phyloP scores from a whole-genome alignment of 2,329 filamentous ascomycete species.

The Ophiognomonia clavigignenti-juglandacearum region DNA sequence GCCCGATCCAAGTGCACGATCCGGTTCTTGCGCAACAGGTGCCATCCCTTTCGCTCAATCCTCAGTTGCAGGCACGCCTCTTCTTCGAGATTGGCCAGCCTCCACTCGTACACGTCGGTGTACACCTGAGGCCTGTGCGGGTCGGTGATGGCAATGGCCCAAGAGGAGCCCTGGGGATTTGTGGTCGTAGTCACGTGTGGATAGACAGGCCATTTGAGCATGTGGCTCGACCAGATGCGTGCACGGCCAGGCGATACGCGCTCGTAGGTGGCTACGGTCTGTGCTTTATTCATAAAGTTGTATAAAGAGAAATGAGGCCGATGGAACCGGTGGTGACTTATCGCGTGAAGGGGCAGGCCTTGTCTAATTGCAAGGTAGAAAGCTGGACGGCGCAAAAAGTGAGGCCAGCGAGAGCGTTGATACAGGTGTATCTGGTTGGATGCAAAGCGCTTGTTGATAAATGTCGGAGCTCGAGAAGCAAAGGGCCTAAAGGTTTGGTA shows the following conservation, averaged over 20 bases:
- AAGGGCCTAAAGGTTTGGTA: not conserved
- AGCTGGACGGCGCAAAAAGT: not conserved
- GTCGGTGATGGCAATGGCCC: not conserved
- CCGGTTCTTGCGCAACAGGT: not conserved
- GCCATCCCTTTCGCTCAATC: not conserved
- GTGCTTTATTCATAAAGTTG: not conserved
- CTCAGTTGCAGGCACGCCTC: not conserved
- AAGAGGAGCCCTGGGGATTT: not conserved
- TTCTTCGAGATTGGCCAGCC: not conserved
- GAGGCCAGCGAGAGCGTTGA: not conserved
- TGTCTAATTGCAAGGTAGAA: not conserved
- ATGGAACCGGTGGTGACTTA: not conserved
- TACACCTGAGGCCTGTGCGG: too few relatives aligned
- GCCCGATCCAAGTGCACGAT: not conserved
- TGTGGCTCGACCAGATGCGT: not conserved
- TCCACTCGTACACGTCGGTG: not conserved
- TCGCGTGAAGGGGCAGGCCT: not conserved
- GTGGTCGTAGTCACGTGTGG: not conserved
- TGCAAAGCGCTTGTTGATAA: not conserved
- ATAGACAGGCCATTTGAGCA: not conserved
- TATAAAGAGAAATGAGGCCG: not conserved
- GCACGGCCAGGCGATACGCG: not conserved
- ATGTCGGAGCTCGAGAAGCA: not conserved
- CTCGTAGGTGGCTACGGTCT: not conserved
- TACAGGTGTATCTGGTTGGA: not conserved